Conservation (phyloP, 78 protist genomes). For the Speleostelium caveatum region DNA sequence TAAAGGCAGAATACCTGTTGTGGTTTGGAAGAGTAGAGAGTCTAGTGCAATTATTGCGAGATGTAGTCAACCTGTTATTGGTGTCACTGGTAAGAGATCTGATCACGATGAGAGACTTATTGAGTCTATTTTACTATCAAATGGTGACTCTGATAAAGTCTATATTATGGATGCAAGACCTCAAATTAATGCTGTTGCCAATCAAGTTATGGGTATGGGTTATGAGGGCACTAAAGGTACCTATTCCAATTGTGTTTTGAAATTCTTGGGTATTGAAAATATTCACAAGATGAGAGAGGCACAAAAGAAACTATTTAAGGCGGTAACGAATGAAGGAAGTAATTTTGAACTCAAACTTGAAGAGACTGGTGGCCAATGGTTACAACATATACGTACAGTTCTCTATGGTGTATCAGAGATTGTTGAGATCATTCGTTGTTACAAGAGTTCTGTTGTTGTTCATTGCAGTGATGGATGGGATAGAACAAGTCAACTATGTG, state of each 20-base stretch:
- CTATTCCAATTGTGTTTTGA: constrained; percentile 78
- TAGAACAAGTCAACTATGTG: constrained; percentile 91
- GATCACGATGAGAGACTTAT: constrained; percentile 75
- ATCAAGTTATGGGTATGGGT: constrained; percentile 86
- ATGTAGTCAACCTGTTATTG: constrained; percentile 79
- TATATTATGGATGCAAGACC: constrained; percentile 90
- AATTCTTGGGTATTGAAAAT: constrained; percentile 89
- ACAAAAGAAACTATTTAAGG: constrained; percentile 66
- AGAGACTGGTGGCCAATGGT: constrained; percentile 38
- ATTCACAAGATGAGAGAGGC: constrained; percentile 91
- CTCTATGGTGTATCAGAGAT: constrained; percentile 50
- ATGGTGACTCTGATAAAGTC: constrained; percentile 33
- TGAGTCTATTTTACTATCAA: constrained; percentile 41
- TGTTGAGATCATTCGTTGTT: constrained; percentile 36
- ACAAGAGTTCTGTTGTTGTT: constrained; percentile 80
- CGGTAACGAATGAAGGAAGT: constrained; percentile 9
- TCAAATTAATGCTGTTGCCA: constrained; percentile 87
- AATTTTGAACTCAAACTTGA: constrained; percentile 2
- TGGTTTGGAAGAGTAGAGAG: constrained; percentile 71
- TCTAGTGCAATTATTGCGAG: constrained; percentile 73
- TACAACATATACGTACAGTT: constrained; percentile 62
- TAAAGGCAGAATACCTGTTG: constrained; percentile 89
- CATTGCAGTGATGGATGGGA: constrained; percentile 99
- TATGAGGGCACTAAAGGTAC: constrained; percentile 25
- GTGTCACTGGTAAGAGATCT: constrained; percentile 72